phyloP scores from a whole-genome alignment of 176 grass and related monocot species.

The Rhipidocladum racemiflorum region DNA sequence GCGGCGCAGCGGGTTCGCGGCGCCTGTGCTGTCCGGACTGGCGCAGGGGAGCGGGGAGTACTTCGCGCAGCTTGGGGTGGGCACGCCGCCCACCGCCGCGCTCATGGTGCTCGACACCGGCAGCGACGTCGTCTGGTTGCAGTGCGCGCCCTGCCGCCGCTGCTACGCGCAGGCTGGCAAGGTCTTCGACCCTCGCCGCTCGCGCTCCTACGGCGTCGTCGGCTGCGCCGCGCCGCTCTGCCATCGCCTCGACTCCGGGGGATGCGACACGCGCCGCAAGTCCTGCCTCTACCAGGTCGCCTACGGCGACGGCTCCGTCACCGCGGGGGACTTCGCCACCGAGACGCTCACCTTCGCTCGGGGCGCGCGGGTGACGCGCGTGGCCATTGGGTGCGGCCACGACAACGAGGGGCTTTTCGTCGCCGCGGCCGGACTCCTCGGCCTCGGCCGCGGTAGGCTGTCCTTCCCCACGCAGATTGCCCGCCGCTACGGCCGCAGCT shows the following conservation, averaged over 20 bases:
- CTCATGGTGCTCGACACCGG: conserved; percentile 62
- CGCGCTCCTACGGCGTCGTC: conserved; percentile 40
- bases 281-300: conserved; percentile 63
- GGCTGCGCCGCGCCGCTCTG: conserved; percentile 38
- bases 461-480: no score
- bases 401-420: conserved; percentile 65
- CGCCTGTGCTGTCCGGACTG: conserved; percentile 44
- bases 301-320: conserved; percentile 61
- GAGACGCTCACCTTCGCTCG: conserved; percentile 57
- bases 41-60: conserved; percentile 54
- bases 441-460: conserved; percentile 41
- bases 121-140: conserved; percentile 52
- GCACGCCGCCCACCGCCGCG: conserved; percentile 35
- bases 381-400: conserved; percentile 52
- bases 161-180: conserved; percentile 45
- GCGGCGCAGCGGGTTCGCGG: conserved; percentile 22
- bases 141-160: conserved; percentile 49
- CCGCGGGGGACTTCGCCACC: conserved; percentile 43
- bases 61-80: conserved; percentile 48
- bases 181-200: conserved; percentile 43
- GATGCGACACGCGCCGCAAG: conserved; percentile 35
- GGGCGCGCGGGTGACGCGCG: conserved; percentile 23
- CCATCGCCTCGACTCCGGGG: conserved; percentile 38
- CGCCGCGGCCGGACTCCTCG: conserved; percentile 48
- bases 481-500: background rate